Percentiles rank a stretch among this genome's conserved stretches.
Conservation (phyloP, 2,329 filamentous ascomycete genomes). For the Nigrograna mackinnonii region DNA sequence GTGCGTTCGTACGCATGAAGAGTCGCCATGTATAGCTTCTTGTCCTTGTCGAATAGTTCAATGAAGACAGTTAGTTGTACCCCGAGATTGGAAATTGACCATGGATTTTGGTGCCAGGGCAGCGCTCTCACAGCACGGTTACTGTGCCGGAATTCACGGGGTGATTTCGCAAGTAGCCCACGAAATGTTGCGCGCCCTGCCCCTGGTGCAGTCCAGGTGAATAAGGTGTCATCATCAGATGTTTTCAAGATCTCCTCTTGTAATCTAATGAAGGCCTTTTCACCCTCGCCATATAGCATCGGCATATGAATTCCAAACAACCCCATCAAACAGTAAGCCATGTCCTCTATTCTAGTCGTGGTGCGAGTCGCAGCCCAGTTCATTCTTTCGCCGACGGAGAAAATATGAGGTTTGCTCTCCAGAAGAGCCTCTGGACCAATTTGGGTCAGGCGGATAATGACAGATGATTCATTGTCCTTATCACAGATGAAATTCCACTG, state of each 20-base stretch:
- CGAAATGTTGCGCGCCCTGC: conserved; percentile 1
- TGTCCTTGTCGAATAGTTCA: too few relatives aligned
- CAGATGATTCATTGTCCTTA: conserved; percentile 2
- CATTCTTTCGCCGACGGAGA: conserved; percentile 12
- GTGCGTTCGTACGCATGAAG: too few relatives aligned
- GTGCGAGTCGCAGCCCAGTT: conserved; percentile 20
- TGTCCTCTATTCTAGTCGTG: conserved; percentile 18
- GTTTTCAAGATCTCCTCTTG: conserved; percentile 10
- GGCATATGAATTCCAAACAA: conserved; percentile 20
- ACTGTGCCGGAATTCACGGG: conserved; percentile 2
- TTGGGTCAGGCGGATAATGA: background rate
- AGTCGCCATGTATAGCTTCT: too few relatives aligned
- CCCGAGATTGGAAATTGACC: too few relatives aligned
- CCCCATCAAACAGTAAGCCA: conserved; percentile 17
- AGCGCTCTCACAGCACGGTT: too few relatives aligned
- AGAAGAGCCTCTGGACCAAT: conserved; percentile 2
- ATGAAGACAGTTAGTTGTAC: too few relatives aligned
- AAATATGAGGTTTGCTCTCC: background rate
- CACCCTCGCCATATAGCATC: conserved; percentile 11
- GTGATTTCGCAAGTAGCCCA: conserved; percentile 7
- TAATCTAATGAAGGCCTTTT: conserved; percentile 7
- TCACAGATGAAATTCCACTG: conserved; percentile 6
- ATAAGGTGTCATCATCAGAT: conserved; percentile 12
- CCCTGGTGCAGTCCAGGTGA: conserved; percentile 5
- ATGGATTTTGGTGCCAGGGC: too few relatives aligned